phyloP scores from a whole-genome alignment of 768 basidiomycete species.

The Chiua virens region DNA sequence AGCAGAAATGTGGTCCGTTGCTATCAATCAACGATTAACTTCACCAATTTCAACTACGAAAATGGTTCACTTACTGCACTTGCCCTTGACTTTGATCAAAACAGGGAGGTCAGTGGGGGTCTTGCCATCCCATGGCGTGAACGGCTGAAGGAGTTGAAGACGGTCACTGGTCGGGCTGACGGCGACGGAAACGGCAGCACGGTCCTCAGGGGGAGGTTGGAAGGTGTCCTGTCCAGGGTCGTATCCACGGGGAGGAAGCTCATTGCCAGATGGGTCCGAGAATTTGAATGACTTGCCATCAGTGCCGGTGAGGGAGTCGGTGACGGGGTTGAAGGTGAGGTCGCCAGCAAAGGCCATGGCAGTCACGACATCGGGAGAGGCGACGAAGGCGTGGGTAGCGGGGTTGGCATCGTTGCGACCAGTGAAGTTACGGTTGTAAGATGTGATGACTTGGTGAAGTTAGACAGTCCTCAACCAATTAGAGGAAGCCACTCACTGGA shows the following conservation, averaged over 20 bases:
- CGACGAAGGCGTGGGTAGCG: constrained; percentile 95
- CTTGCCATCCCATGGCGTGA: constrained; percentile 92
- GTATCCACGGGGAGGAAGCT: constrained; percentile 94
- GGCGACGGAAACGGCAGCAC: constrained; percentile 80
- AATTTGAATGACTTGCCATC: constrained; percentile 99
- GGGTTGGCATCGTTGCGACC: constrained; percentile 99
- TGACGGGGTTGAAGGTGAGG: constrained; percentile 95
- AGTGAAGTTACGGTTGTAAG: constrained; percentile 99
- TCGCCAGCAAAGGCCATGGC: constrained; percentile 94
- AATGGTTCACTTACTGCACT: constrained; percentile 77
- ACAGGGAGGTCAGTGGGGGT: constrained; percentile 85
- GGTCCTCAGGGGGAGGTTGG: constrained; percentile 90
- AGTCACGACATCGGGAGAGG: constrained; percentile 93
- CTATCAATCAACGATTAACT: constrained; percentile 29
- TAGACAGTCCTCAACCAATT: not conserved
- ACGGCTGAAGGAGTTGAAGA: constrained; percentile 87
- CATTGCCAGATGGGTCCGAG: constrained; percentile 84
- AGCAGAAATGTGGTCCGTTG: constrained; percentile 94
- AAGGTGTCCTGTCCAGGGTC: constrained; percentile 97
- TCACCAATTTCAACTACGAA: not conserved
- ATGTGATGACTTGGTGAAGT: constrained; percentile 77
- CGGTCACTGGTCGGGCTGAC: constrained; percentile 85
- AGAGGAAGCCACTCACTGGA: constrained; percentile 64
- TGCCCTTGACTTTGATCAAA: constrained; percentile 98
- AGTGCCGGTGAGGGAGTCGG: constrained; percentile 80